These are phyloP conservation scores for Tritrichomonas musculus DNA, from an alignment of 208 protist species.

Conservation along the genomic window DNA sequence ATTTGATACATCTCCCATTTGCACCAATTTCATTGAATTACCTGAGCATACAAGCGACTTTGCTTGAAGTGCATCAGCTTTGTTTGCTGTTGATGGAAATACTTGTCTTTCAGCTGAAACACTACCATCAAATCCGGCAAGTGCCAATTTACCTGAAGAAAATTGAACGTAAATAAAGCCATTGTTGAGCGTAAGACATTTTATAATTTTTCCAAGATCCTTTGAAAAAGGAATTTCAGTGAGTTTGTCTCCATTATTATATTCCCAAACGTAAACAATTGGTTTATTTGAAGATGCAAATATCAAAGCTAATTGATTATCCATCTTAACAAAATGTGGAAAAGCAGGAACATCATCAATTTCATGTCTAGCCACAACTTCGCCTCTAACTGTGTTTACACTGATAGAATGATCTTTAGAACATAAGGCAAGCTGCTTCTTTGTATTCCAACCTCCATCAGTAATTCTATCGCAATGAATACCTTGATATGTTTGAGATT, in stretches of 20 bases:
- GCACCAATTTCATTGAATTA: neutral
- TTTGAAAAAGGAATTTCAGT: neutral
- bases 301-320: neutral
- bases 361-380: conserved; percentile 4
- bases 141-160: neutral
- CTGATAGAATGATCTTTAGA: neutral
- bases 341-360: neutral
- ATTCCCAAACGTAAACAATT: conserved; percentile 31
- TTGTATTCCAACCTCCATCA: conserved; percentile 6
- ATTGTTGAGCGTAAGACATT: neutral
- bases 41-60: neutral
- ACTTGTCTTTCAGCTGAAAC: neutral
- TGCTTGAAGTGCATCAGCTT: neutral
- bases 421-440: neutral
- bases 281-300: neutral
- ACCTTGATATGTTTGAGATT: conserved; percentile 18
- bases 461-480: neutral
- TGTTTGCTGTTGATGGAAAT: neutral
- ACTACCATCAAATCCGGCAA: neutral
- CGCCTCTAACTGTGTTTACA: neutral
- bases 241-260: neutral
- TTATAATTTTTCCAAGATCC: neutral
- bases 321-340: conserved; percentile 6
- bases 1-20: neutral
- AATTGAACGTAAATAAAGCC: conserved; percentile 18